A percentile compares a stretch with the other conserved stretches of the same genome.
Conservation (phyloP, 2,329 filamentous ascomycete species). For the Colletotrichum sp. region DNA sequence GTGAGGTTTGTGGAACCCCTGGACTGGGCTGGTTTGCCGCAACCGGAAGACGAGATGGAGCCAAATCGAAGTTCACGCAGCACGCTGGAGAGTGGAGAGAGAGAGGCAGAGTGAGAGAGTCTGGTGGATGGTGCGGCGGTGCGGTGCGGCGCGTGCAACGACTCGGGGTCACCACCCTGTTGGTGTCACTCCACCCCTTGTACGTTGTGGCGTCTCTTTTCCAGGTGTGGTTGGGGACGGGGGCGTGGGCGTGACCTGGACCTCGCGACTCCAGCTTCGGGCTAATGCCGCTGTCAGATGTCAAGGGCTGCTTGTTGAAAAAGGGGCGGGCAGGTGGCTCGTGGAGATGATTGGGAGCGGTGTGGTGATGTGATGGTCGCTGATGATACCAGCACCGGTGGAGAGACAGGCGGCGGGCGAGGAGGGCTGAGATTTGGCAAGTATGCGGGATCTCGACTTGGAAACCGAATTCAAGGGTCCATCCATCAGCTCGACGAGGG, state of each 20-base stretch:
- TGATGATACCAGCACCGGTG: neutral
- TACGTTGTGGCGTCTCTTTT: neutral
- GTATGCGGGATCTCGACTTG: neutral
- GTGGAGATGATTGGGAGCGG: neutral
- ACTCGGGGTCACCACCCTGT: neutral
- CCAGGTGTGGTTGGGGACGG: neutral
- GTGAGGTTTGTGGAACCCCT: neutral
- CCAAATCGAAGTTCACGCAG: neutral
- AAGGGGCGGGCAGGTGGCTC: neutral
- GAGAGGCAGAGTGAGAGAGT: neutral
- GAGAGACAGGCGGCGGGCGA: neutral
- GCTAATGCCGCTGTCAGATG: slow-evolving; percentile 20
- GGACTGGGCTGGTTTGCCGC: neutral
- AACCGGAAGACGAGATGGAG: neutral
- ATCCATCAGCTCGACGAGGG: slow-evolving; percentile 1
- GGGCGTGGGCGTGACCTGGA: neutral
- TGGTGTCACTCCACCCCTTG: neutral
- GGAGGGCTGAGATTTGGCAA: neutral
- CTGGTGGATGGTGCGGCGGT: neutral
- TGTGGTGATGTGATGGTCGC: neutral
- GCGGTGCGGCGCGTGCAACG: slow-evolving; percentile 12
- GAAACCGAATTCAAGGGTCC: neutral
- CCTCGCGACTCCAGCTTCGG: neutral
- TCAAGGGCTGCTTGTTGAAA: neutral
- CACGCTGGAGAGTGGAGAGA: neutral